Evolutionary conservation across 495 filamentous ascomycete species (phyloP), one percentile per base, ranked within the genome.

Genomic region (Podospora sp.): DNA sequence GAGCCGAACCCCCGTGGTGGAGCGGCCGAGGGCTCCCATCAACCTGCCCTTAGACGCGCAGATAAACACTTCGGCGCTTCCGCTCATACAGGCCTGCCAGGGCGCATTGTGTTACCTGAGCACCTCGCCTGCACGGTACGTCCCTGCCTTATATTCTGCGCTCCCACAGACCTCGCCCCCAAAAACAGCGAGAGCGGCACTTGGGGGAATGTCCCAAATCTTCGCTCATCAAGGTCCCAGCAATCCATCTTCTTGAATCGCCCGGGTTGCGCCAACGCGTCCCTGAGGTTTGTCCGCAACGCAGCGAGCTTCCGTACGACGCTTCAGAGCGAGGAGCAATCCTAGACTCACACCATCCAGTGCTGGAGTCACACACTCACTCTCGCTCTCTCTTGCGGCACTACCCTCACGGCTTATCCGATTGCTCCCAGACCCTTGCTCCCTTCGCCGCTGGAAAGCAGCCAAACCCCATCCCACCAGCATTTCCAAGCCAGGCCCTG

Each of bases 11-110:
- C 46, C 29, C 57, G 50, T 46, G 27, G 60, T 55, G 55, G 63
- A 36, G 52, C 46, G 33, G 20, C 27, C 51, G 29, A 33, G 29
- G n/a, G n/a, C n/a, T n/a, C n/a, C 22, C 59, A 46, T 27, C 58
- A 55, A 65, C 49, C 36, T 67, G 64, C 60, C 24, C 26, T 56
- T 68, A 66, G 57, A 68, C 72, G 70, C 72, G 68, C 65, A 69
- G 70, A 65, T 69, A 55, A 58, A 55, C 55, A 66, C 57, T 46
- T 46, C 40, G 36, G 64, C 63, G 33, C 29, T 35, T n/a, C 55
- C n/a, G 36, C 16, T 20, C 36, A 50, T 56, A 51, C 27, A 33
- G 22, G 46, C 33, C 2, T n/a, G 22, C 21, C 50, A 27, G 6
- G 63, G 51, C 51, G 63, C 63, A 60, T 64, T 63, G 66, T 68